Evolutionary conservation across 371 early-diverging fungal species (phyloP), one percentile per base, ranked within the genome.

Genomic region (Mortierella sp.): DNA sequence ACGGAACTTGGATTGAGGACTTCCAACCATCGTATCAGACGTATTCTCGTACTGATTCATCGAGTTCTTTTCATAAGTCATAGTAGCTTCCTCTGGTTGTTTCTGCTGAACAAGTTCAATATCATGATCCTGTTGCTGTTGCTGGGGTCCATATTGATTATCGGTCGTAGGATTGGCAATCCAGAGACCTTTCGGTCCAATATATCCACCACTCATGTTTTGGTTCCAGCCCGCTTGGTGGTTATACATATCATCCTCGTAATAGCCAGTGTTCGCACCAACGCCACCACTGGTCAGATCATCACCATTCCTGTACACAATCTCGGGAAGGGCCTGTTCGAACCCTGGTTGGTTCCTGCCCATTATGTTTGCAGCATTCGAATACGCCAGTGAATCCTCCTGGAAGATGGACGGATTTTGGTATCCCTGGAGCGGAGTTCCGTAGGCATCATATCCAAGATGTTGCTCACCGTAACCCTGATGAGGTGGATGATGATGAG

Each of bases 321-420:
- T 76, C 62, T 76, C 78, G 19, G 78, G 78, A 55, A 76, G 37
- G 21, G 54, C 50, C 7, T 76, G 70, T 5, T 69, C 78, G 42
- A 60, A 65, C n/a, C 78, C 78, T 6, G 28, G 48, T 21, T 65
- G 54, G 17, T 27, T 39, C 23, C 70, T 52, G 24, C 57, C 56
- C 30, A 49, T 48, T 11, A 56, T 21, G 15, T 31, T 32, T 0
- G 50, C 41, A n/a, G 57, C 44, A 7, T 54, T 48, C 41, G 60
- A 54, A 14, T 70, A 76, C 15, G 70, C 69, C 24, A 75, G 37
- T 12, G 56, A 57, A 11, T 76, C 78, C 34, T 76, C 78, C 59
- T 70, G 78, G 70, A 76, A 76, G 48, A 76, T 76, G 39, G 78
- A 76, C 6, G 78, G 78, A 46, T 65, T 76, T 49, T 67, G 78